Conservation (phyloP, 805 yeast species). For the Yarrowia keelungensis region DNA sequence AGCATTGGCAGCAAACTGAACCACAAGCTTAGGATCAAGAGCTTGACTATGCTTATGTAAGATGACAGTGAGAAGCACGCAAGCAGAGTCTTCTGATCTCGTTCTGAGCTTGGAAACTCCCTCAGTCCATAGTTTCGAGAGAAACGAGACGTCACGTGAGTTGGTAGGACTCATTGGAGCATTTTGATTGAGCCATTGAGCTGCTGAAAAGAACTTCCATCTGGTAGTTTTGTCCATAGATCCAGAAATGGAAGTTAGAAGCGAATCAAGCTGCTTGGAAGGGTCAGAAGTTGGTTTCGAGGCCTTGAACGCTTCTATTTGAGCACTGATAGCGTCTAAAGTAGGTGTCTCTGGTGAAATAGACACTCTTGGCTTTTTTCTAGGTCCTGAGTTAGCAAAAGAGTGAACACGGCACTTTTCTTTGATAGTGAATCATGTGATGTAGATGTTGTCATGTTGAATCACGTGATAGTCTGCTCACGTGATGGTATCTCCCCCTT, state of each 20-base stretch:
- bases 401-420: too few relatives aligned
- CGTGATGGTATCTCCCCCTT: too few relatives aligned
- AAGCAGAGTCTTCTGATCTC: slow-evolving; percentile 21
- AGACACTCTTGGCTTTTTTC: not conserved
- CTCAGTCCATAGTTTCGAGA: slow-evolving; percentile 6
- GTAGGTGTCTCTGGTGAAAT: slow-evolving; percentile 9
- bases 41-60: not conserved
- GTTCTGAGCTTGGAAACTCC: slow-evolving; percentile 16
- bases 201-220: slow-evolving; percentile 21
- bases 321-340: not conserved
- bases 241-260: not conserved
- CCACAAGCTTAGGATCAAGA: slow-evolving; percentile 18
- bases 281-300: not conserved
- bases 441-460: too few relatives aligned
- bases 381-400: slow-evolving; percentile 8
- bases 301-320: slow-evolving; percentile 1
- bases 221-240: slow-evolving; percentile 20
- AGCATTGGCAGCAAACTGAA: not conserved
- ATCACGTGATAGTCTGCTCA: too few relatives aligned
- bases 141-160: not conserved
- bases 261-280: not conserved
- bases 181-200: not conserved
- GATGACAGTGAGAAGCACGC: not conserved
- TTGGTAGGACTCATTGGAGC: not conserved
- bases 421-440: too few relatives aligned